Percentiles rank a stretch among this genome's conserved stretches.
These are phyloP conservation scores for Penicillium sp. DNA, from an alignment of 2,329 filamentous ascomycete species.

Conservation along the genomic window DNA sequence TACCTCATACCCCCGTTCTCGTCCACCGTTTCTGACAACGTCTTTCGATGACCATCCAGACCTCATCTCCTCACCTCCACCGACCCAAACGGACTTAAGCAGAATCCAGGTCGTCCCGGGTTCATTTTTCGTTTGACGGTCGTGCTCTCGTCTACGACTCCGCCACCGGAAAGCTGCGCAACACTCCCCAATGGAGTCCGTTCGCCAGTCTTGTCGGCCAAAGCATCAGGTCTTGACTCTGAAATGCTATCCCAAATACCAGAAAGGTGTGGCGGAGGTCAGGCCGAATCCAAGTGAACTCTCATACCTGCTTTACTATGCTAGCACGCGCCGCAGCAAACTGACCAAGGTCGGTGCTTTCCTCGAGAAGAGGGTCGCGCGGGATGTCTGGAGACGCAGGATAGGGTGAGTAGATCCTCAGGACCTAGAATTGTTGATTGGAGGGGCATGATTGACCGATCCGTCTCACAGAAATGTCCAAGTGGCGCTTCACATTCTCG, in stretches of 20 bases:
- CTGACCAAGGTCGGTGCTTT: conserved; percentile 95
- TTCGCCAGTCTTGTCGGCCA: conserved; percentile 69
- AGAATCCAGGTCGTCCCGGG: neutral
- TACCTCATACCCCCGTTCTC: conserved; percentile 29
- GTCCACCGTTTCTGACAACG: conserved; percentile 15
- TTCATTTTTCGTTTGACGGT: neutral
- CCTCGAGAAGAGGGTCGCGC: conserved; percentile 88
- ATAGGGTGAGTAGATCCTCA: conserved; percentile 67
- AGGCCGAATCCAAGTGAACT: conserved; percentile 96
- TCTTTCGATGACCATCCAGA: conserved; percentile 17
- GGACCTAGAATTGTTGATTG: neutral
- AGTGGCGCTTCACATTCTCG: conserved; percentile 89
- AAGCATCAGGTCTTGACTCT: conserved; percentile 96
- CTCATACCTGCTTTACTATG: conserved; percentile 96
- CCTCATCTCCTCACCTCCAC: neutral
- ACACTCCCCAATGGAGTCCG: conserved; percentile 52
- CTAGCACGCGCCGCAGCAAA: conserved; percentile 89
- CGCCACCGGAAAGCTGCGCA: conserved; percentile 4
- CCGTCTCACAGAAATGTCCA: conserved; percentile 71
- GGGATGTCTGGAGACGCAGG: conserved; percentile 84
- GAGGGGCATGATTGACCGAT: conserved; percentile 10
- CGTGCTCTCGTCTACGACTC: conserved; percentile 7
- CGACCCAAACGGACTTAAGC: neutral
- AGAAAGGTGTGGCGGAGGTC: conserved; percentile 87
- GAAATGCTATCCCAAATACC: conserved; percentile 92